phyloP scores from a whole-genome alignment of 257 asterid species.

The Galeopsis tetrahit region DNA sequence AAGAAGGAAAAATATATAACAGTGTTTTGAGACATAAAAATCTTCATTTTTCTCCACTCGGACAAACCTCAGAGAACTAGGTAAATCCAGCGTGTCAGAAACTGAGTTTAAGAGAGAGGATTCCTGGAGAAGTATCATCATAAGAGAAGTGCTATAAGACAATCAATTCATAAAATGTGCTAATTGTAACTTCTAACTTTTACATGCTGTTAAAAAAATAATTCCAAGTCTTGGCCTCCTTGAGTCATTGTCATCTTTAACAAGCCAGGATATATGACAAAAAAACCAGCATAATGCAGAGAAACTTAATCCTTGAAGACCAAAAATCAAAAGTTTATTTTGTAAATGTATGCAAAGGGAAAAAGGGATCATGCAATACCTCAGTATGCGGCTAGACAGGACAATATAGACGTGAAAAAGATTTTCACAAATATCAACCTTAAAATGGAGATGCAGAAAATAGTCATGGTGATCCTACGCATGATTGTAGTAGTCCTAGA shows the following conservation, averaged over 20 bases:
- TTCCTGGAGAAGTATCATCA: slow-evolving; percentile 42
- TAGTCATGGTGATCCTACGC: too few species aligned
- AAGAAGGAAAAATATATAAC: slow-evolving; percentile 26
- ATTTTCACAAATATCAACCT: neutral
- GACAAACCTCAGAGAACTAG: slow-evolving; percentile 51
- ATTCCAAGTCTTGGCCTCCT: slow-evolving; percentile 2
- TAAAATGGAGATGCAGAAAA: slow-evolving; percentile 1
- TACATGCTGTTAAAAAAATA: neutral
- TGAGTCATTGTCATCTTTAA: slow-evolving; percentile 5
- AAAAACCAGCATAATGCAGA: neutral
- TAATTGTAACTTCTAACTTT: neutral
- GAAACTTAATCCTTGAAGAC: neutral
- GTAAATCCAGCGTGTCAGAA: slow-evolving; percentile 35
- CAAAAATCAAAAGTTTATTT: neutral
- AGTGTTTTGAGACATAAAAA: slow-evolving; percentile 20
- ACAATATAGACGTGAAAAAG: neutral
- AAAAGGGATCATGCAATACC: neutral
- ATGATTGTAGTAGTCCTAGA: too few species aligned
- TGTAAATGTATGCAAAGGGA: neutral
- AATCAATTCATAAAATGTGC: slow-evolving; percentile 12
- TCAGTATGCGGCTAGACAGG: neutral
- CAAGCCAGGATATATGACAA: slow-evolving; percentile 11
- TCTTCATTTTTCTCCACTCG: slow-evolving; percentile 33
- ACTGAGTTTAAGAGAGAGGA: slow-evolving; percentile 37
- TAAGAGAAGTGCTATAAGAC: slow-evolving; percentile 18